Evolutionary conservation across 768 basidiomycete species (phyloP), one percentile per base, ranked within the genome.

Genomic region (Psilocybe azurescens): DNA sequence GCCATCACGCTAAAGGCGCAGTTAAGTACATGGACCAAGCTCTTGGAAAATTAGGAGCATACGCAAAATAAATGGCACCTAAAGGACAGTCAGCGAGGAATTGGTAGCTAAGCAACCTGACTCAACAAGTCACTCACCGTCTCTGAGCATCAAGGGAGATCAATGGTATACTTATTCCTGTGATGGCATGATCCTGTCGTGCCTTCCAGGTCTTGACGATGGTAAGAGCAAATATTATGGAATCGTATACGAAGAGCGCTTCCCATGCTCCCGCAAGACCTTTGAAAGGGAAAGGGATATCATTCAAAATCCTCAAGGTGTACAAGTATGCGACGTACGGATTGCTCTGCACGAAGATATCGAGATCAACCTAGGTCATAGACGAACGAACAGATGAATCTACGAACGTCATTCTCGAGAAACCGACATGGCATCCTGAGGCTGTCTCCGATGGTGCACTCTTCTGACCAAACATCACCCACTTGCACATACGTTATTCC

Each of bases 51-150:
- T 48, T 33, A 16, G 59, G 41, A n/a, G 64, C 83, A 73, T 62
- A 86, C 85, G 77, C 82, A 64, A 84, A 87, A 67, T 86, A 87
- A 24, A 87, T 68, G 1, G 83, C 80, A 56, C 85, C 86, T 86
- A 56, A 4, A n/a, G 32, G 20, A 29, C 3, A 54, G 29, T 16
- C 47, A 32, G 41, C 33, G 24, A 39, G 49, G 24, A 11, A 11
- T 11, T 11, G 11, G 33, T 7, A 36, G 33, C 33, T 10, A 24
- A 29, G 11, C 28, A 13, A 33, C 6, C 3, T 8, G n/a, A 33
- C 32, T 18, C 28, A 24, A 18, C 38, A 28, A 24, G 10, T 14
- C 10, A 74, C 79, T 60, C 60, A 84, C 86, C 85, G 65, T 87
- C 85, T 63, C 83, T 75, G 28, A 80, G 69, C 8, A 86, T 70